Percentiles rank a stretch among this genome's conserved stretches.
Evolutionary conservation across 768 basidiomycete genomes (phyloP).

Genomic region (Russula earlei): DNA sequence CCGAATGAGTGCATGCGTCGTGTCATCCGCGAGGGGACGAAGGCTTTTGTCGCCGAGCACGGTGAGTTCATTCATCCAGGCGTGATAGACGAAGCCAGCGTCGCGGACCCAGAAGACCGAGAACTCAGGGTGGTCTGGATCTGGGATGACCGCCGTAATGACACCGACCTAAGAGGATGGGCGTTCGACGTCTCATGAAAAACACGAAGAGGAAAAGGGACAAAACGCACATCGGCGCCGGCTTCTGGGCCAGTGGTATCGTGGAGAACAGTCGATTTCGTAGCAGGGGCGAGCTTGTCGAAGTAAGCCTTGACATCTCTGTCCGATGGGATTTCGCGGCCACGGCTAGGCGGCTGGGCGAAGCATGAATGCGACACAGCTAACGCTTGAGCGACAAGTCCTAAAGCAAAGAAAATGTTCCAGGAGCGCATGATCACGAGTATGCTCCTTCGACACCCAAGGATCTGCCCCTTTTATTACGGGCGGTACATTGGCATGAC

Average conservation of each 20-base stretch:
- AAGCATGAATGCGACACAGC: not conserved
- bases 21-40: constrained; percentile 6
- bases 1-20: constrained; percentile 8
- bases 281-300: not conserved
- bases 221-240: not conserved
- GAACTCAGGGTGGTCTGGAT: constrained; percentile 7
- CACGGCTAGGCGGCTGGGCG: not conserved
- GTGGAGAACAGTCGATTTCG: constrained; percentile 4
- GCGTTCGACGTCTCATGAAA: not conserved
- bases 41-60: constrained; percentile 7
- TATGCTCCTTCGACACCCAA: not conserved
- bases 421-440: not conserved
- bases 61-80: constrained; percentile 12
- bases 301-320: constrained; percentile 6
- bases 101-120: constrained; percentile 14
- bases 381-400: constrained; percentile 4
- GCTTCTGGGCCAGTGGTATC: constrained; percentile 13
- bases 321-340: not conserved
- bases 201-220: too few species aligned
- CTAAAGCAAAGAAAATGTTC: not conserved
- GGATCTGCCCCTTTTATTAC: not conserved
- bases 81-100: constrained; percentile 4
- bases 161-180: not conserved
- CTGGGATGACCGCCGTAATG: constrained; percentile 3
- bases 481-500: not conserved